Conservation (phyloP, 164 flowering plant genomes). For the Nymphaea thermarum region DNA sequence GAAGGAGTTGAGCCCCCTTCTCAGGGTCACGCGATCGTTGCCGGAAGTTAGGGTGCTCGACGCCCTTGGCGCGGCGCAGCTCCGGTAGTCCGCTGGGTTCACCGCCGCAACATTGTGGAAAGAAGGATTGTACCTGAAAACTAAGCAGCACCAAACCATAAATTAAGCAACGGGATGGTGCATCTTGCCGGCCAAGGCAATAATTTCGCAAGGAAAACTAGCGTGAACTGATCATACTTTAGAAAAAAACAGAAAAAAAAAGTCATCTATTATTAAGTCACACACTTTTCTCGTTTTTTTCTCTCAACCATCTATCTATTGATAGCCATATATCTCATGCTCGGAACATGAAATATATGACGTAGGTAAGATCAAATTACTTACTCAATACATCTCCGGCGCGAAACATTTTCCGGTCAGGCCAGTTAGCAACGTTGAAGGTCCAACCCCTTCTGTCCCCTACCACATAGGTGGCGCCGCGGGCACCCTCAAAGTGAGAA, state of each 20-base stretch:
- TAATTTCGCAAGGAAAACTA: too few relatives aligned
- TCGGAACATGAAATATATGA: too few relatives aligned
- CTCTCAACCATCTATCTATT: too few relatives aligned
- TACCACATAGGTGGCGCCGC: conserved; percentile 23
- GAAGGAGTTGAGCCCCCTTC: conserved; percentile 50
- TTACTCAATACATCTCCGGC: conserved; percentile 45
- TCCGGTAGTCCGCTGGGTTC: conserved; percentile 22
- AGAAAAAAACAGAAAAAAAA: too few relatives aligned
- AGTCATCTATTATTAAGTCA: too few relatives aligned
- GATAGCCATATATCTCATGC: too few relatives aligned
- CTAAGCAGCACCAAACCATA: conserved; percentile 12
- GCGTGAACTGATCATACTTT: too few relatives aligned
- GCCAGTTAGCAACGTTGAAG: conserved; percentile 30
- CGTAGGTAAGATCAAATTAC: neutral
- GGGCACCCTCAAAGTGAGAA: conserved; percentile 15
- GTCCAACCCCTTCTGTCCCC: conserved; percentile 33
- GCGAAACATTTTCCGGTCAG: conserved; percentile 29
- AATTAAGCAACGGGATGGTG: too few relatives aligned
- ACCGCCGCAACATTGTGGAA: conserved; percentile 50
- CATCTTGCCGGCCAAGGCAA: too few relatives aligned
- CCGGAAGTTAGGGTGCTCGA: conserved; percentile 32
- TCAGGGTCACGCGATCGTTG: conserved; percentile 38
- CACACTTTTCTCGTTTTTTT: too few relatives aligned
- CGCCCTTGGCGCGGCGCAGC: conserved; percentile 32
- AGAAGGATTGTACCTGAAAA: conserved; percentile 38